phyloP scores from a whole-genome alignment of 495 filamentous ascomycete genomes.

The Penicillium dipodomyicola region DNA sequence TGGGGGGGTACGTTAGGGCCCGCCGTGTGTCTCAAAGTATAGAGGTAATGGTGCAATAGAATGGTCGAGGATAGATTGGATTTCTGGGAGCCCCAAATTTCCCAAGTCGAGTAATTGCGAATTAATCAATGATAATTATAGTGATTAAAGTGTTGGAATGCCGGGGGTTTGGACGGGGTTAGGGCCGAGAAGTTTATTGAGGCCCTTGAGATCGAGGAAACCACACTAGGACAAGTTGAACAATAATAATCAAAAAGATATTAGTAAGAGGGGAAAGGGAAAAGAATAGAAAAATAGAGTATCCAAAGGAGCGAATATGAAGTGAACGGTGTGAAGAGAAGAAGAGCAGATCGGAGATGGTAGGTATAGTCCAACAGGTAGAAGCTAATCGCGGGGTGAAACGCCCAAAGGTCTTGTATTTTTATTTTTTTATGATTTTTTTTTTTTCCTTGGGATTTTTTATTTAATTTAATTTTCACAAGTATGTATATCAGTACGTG shows the following conservation, averaged over 20 bases:
- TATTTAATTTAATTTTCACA: constrained; percentile 10
- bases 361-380: constrained; percentile 29
- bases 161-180: constrained; percentile 9
- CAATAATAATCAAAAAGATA: constrained; percentile 13
- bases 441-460: constrained; percentile 16
- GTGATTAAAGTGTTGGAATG: constrained; percentile 28
- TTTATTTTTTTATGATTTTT: constrained; percentile 15
- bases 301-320: constrained; percentile 32
- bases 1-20: constrained; percentile 12
- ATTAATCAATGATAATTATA: constrained; percentile 34
- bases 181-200: constrained; percentile 23
- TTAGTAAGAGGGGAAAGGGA: constrained; percentile 17
- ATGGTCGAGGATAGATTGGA: constrained; percentile 32
- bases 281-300: constrained; percentile 27
- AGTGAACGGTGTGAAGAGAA: constrained; percentile 20
- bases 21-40: constrained; percentile 8
- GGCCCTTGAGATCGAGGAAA: constrained; percentile 17
- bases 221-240: constrained; percentile 10
- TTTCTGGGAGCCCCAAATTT: constrained; percentile 5
- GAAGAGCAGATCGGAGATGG: constrained; percentile 22
- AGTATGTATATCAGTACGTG: constrained; percentile 25
- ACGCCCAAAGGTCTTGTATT: constrained; percentile 24
- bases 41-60: constrained; percentile 19
- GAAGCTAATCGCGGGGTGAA: constrained; percentile 44
- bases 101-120: constrained; percentile 13